Conservation (phyloP, 192 early-diverging fungal genomes). For the Umbelopsis ramanniana region DNA sequence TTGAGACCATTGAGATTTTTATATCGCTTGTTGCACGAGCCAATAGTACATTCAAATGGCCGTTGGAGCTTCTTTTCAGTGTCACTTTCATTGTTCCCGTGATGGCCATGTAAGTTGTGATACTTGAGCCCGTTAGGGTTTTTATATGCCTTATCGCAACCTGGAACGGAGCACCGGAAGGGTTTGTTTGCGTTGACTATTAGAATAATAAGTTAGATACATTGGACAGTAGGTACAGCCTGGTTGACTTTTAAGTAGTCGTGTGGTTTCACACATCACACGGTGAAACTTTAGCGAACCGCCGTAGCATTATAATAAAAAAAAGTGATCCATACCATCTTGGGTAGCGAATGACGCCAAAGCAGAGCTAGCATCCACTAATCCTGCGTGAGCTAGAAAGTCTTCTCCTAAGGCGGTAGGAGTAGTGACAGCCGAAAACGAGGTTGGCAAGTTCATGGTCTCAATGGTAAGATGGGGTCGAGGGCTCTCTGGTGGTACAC, state of each 20-base stretch:
- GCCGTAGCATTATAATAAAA: background rate
- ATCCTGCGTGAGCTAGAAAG: conserved; percentile 20
- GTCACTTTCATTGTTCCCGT: conserved; percentile 44
- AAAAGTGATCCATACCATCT: conserved; percentile 5
- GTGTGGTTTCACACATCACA: too few relatives aligned
- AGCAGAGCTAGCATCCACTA: background rate
- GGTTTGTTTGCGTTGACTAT: conserved; percentile 64
- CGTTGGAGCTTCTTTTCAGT: conserved; percentile 59
- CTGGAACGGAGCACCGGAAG: conserved; percentile 80
- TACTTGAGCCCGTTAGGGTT: conserved; percentile 98
- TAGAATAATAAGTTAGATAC: background rate
- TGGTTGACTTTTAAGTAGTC: background rate
- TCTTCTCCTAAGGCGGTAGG: conserved; percentile 18
- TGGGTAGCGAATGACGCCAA: conserved; percentile 3
- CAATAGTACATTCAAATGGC: conserved; percentile 74
- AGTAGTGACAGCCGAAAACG: background rate
- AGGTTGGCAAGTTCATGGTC: background rate
- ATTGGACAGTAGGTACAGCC: background rate
- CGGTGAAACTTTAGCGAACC: too few relatives aligned
- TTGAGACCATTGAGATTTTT: conserved; percentile 95
- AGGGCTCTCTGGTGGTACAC: conserved; percentile 4
- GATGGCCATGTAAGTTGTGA: conserved; percentile 93
- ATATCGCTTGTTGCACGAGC: conserved; percentile 86
- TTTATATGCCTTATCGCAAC: conserved; percentile 96
- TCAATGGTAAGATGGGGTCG: background rate